Evolutionary conservation across 1,284 basidiomycete genomes (phyloP), one percentile per base, ranked within the genome.

Genomic region (Apiotrichum sp.): DNA sequence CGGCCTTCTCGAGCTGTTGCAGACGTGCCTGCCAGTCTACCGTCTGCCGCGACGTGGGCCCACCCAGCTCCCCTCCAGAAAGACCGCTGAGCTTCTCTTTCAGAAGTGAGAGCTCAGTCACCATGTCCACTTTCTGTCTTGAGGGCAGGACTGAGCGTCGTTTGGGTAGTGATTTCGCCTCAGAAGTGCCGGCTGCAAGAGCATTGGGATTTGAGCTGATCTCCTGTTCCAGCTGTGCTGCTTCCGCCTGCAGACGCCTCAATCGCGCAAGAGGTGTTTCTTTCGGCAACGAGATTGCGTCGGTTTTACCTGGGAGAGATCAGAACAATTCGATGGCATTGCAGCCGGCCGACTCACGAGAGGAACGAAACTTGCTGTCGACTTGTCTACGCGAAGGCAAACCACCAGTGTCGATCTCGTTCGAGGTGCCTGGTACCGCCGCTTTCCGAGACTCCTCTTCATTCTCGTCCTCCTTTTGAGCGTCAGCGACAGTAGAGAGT

Each of bases 151-250:
- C 63, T 4, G 62, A 64, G 43, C 55, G 61, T 48, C 62, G 56
- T 53, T 33, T 41, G 2, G 53, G 39, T 13, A 33, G 5, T 5
- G 14, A 35, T 34, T 5, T n/a, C 32, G 8, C 2, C 13, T 31
- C 3, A 11, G 36, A 13, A 10, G n/a, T 35, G 0, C 40, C 50
- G 13, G 38, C 1, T 35, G 6, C 3, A 14, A 14, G 22, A 22
- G 2, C 32, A 4, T 32, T 2, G n/a, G 2, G n/a, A n/a, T n/a
- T n/a, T 32, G 10, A n/a, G 10, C 56, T 51, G 6, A 79, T 60
- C 38, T 79, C 72, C 43, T 66, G 61, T 62, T 81, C 79, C 6
- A 80, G 66, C 56, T 80, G 75, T 3, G 70, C 70, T 2, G 79
- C 62, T 56, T 81, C 79, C 16, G 71, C 73, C 47, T 78, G 71